phyloP scores from a whole-genome alignment of 2,329 filamentous ascomycete species.

The Tolypocladium nubicola region DNA sequence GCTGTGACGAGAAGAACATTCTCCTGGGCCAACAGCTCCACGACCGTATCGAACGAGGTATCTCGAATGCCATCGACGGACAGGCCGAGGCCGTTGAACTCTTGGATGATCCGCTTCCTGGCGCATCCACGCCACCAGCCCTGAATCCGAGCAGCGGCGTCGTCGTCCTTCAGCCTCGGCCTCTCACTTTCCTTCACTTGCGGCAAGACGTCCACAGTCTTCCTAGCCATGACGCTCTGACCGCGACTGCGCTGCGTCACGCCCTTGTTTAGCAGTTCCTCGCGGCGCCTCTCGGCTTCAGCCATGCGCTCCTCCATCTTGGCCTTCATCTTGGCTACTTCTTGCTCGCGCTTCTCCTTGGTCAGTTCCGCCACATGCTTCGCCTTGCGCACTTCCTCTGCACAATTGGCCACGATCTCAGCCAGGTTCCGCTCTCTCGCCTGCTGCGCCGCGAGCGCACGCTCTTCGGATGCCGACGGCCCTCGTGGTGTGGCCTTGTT shows the following conservation, averaged over 20 bases:
- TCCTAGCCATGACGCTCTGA: conserved; percentile 40
- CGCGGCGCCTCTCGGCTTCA: conserved; percentile 63
- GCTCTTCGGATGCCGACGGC: conserved; percentile 59
- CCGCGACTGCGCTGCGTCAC: conserved; percentile 41
- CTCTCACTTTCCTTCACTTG: conserved; percentile 37
- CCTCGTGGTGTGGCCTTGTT: conserved; percentile 60
- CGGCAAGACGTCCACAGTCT: conserved; percentile 35
- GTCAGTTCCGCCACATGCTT: conserved; percentile 76
- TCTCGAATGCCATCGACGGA: conserved; percentile 60
- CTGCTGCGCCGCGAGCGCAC: conserved; percentile 65
- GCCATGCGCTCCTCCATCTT: conserved; percentile 75
- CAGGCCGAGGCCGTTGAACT: conserved; percentile 56
- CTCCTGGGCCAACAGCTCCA: conserved; percentile 55
- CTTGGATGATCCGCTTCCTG: conserved; percentile 49
- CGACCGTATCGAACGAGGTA: conserved; percentile 65
- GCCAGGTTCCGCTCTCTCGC: conserved; percentile 72
- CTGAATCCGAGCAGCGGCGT: conserved; percentile 57
- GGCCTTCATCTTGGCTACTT: conserved; percentile 55
- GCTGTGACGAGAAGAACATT: conserved; percentile 56
- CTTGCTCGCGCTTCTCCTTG: conserved; percentile 69
- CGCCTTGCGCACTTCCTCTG: conserved; percentile 72
- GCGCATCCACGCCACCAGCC: conserved; percentile 55
- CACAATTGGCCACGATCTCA: conserved; percentile 71
- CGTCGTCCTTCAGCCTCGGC: conserved; percentile 41
- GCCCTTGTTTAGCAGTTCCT: conserved; percentile 49